These are phyloP conservation scores for Aquilaria agallochum DNA, from an alignment of 441 rosid genomes.

Conservation along the genomic window DNA sequence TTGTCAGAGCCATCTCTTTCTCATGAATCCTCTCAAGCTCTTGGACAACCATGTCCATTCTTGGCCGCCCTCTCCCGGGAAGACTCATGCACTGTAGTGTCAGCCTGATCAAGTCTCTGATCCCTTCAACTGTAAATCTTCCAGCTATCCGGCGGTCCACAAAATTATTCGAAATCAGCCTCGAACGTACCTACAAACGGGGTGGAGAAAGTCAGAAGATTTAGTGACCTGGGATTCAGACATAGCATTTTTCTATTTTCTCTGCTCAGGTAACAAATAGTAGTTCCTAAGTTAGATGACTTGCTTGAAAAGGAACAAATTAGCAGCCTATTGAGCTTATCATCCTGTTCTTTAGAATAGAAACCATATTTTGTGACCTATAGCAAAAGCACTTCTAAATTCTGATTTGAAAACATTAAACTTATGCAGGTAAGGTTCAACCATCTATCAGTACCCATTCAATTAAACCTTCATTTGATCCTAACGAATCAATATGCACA, in stretches of 20 bases:
- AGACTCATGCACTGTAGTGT: conserved; percentile 40
- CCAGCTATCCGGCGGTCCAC: conserved; percentile 40
- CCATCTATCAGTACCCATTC: conserved; percentile 35
- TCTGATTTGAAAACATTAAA: no score
- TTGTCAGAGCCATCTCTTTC: conserved; percentile 50
- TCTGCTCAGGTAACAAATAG: neutral
- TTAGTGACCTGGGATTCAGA: neutral
- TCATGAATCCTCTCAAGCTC: conserved; percentile 49
- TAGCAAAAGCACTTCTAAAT: no score
- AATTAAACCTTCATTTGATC: conserved; percentile 37
- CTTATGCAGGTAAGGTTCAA: no score
- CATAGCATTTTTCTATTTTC: neutral
- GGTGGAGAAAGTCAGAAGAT: neutral
- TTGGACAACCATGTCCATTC: conserved; percentile 36
- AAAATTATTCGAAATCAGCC: conserved; percentile 26
- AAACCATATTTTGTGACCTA: no score
- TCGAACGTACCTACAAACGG: conserved; percentile 33
- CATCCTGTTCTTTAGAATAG: no score
- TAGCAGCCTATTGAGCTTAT: no score
- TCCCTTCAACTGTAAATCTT: conserved; percentile 43
- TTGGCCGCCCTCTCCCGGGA: conserved; percentile 37
- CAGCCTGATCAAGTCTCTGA: conserved; percentile 37
- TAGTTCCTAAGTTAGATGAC: no score
- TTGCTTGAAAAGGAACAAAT: no score
- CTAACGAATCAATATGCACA: conserved; percentile 18